Evolutionary conservation across 1,284 basidiomycete species (phyloP).

Genomic region (Heliocybe sulcata): DNA sequence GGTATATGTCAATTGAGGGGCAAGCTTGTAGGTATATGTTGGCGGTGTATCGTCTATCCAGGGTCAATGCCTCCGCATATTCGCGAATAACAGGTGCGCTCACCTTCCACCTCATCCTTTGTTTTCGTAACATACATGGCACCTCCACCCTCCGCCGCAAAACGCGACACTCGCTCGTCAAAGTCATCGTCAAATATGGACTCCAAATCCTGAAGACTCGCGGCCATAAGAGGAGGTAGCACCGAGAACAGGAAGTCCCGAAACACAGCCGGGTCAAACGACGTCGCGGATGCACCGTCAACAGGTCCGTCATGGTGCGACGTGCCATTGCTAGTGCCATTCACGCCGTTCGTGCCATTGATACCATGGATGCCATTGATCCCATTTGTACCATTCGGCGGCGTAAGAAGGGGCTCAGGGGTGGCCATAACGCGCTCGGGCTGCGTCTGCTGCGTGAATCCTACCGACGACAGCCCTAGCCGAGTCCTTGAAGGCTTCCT

Average conservation of each 20-base stretch:
- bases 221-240: slow-evolving; percentile 70
- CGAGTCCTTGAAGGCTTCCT: neutral
- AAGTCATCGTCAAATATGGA: slow-evolving; percentile 69
- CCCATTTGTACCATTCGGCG: slow-evolving; percentile 1
- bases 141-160: slow-evolving; percentile 65
- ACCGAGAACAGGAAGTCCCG: slow-evolving; percentile 62
- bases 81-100: slow-evolving; percentile 13
- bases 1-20: slow-evolving; percentile 74
- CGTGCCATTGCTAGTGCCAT: neutral
- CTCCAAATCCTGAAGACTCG: slow-evolving; percentile 53
- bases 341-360: neutral
- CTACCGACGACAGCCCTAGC: neutral
- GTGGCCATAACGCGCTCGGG: slow-evolving; percentile 2
- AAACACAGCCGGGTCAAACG: slow-evolving; percentile 59
- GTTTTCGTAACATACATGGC: slow-evolving; percentile 76
- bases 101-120: slow-evolving; percentile 65
- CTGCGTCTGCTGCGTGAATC: neutral
- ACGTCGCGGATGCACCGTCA: slow-evolving; percentile 12
- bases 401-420: neutral
- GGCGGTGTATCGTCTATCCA: slow-evolving; percentile 50
- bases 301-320: slow-evolving; percentile 8
- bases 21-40: slow-evolving; percentile 63
- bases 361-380: slow-evolving; percentile 1
- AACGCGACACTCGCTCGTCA: slow-evolving; percentile 64
- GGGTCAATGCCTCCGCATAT: neutral